Percentiles rank a stretch among this genome's conserved stretches.
Conservation (phyloP, 805 yeast genomes). For the Kodamaea kaohsiungensis region DNA sequence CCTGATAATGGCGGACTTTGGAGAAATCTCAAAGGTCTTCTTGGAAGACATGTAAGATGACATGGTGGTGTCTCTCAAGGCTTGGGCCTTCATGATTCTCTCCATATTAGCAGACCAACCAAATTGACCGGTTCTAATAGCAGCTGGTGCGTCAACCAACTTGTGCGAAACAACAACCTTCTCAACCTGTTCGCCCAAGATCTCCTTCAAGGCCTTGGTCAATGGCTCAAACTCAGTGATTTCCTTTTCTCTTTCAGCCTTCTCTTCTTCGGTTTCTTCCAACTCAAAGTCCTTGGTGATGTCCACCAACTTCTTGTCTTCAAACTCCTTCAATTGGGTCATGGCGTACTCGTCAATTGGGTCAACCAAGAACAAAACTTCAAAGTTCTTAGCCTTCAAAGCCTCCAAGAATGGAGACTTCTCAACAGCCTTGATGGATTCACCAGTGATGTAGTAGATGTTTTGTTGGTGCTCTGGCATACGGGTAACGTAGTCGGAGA, state of each 20-base stretch:
- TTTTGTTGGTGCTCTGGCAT: conserved; percentile 99
- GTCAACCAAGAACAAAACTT: conserved; percentile 95
- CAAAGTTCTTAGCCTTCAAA: conserved; percentile 96
- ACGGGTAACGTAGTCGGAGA: conserved; percentile 96
- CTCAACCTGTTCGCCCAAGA: conserved; percentile 98
- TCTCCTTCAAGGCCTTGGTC: conserved; percentile 93
- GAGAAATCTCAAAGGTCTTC: conserved; percentile 98
- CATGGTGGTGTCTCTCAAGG: conserved; percentile 98
- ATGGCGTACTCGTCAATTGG: conserved; percentile 99
- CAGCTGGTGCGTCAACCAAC: conserved; percentile 98
- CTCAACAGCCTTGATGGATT: conserved; percentile 95
- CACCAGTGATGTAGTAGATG: conserved; percentile 99
- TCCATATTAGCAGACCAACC: conserved; percentile 99
- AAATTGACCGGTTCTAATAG: conserved; percentile 99
- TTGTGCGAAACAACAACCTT: conserved; percentile 98
- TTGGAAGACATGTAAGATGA: conserved; percentile 99
- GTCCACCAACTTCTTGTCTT: conserved; percentile 98
- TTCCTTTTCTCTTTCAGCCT: conserved; percentile 90
- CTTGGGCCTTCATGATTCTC: conserved; percentile 99
- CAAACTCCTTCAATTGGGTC: conserved; percentile 99
- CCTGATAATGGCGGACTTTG: conserved; percentile 91
- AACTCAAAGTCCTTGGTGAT: conserved; percentile 98
- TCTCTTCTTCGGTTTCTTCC: conserved; percentile 98
- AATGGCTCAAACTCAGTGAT: conserved; percentile 88
- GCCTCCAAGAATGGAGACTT: conserved; percentile 99